Evolutionary conservation across 2,329 filamentous ascomycete genomes (phyloP), one percentile per base, ranked within the genome.

Genomic region (Apiospora marii): DNA sequence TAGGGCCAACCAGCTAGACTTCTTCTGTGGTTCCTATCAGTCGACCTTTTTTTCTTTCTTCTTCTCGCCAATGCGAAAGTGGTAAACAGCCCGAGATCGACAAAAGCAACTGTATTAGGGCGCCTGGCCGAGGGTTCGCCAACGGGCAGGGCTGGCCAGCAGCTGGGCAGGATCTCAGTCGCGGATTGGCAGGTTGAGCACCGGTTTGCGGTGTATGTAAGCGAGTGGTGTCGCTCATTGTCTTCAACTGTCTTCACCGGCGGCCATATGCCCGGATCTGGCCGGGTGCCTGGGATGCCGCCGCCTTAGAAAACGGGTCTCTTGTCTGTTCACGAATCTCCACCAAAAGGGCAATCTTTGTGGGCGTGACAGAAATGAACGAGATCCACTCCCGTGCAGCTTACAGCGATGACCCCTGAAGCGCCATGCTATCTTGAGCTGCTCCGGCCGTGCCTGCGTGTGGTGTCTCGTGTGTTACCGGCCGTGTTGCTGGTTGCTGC

Each of bases 351-450:
- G 51, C 51, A 30, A 24, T 58, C 24, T n/a, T 61, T 19, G 58
- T n/a, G 34, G 34, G 5, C 58, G 58, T 64, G 58, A 41, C 34
- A 64, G 58, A 64, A 64, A 64, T 64, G 58, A 64, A 30, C 19
- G 58, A 41, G 58, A 41, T 41, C 58, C 58, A 64, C 58, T 64
- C 58, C 34, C 58, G 58, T 64, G 19, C 58, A 64, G 30, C 30
- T 12, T 41, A 19, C 58, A 64, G 58, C 58, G 16, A 64, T 64
- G 58, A 64, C 58, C 58, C 58, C 58, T 64, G 58, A 64, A 22
- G 53, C 58, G 13, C 19, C 19, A 64, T 41, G 34, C 58, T 8
- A 13, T n/a, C 53, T 61, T 61, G 53, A 16, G 16, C 53, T 34
- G 53, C 34, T 19, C 19, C 19, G 53, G 6, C 30, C 30, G 30